Base-by-base conservation (phyloP, 345 rosid genomes). In the Eucalyptus tenuipes region DNA sequence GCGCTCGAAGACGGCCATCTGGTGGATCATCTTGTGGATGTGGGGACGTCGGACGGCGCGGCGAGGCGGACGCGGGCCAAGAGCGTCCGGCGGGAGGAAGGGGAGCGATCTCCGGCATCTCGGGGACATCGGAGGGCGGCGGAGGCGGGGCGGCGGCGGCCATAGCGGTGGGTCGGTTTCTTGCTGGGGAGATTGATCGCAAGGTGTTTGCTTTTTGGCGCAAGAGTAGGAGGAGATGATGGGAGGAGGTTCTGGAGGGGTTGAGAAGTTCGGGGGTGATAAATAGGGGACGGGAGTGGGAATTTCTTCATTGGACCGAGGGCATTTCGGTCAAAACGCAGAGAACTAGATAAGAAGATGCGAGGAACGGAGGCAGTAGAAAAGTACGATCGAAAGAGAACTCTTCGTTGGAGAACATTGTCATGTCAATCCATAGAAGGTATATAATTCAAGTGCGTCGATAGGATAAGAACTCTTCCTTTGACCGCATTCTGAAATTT, bases 61-160 rank as follows among this genome's bases (percentile, higher is more conserved):
- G 98, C 99, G 47, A 98, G 97, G 45, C 99, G 98, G 95, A 98
- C 94, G 17, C 99, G 93, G 89, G 95, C 88, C 94, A 96, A 97
- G 42, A 96, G 47, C 1, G 99, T 94, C 92, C 92, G 59, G 66
- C 95, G 88, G 2, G 94, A 94, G 20, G 92, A 85, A 31, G 94
- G 92, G 95, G 92, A 14, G 91, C 90, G 88, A 93, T 93, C 50
- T 94, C 91, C 7, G 94, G 94, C 33, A 91, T 92, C 12, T 4
- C 82, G 82, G 97, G 97, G 3, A 94, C 92, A 0, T 96, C 93
- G 6, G 97, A 22, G n/a, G 99, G 99, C 11, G 97, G 95, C 6
- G 98, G 99, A 5, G 98, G 98, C 4, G 99, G 98, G 2, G 99
- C 99, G 10, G 99, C 98, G 13, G 97, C 98, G 29, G 99, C 99